Base-by-base conservation (phyloP, 1,139 yeast species). In the Yamadazyma dendronema region DNA sequence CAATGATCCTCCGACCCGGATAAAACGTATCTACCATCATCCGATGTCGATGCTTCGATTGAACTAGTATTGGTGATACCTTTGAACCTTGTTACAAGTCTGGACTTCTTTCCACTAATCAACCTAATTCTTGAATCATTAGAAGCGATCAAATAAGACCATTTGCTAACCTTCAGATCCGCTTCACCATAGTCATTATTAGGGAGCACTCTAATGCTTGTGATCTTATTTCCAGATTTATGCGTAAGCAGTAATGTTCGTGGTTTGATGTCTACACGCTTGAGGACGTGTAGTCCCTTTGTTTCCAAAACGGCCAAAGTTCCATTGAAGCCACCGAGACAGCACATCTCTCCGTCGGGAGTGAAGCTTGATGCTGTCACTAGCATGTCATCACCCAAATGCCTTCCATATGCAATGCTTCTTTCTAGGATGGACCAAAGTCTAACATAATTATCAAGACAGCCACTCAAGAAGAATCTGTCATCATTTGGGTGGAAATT, bases 401-500 rank as follows among this genome's bases (percentile, higher is more conserved):
- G 54, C 23, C 53, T 57, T 16, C 50, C 52, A 43, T 52, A 71
- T 0, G 74, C 62, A 19, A 69, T 61, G 11, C 49, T 50, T 7
- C 54, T 51, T 42, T 89, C 97, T 30, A 90, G 68, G 25, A 90
- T 81, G 3, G 92, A 84, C 95, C 96, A 87, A 16, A 90, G 62
- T 40, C 95, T 62, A n/a, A 87, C 72, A 30, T 76, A 70, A 44
- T 85, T 84, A 54, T 88, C 96, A 45, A 89, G 67, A 33, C 94
- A 84, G 2, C 96, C 95, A 45, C 90, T 82, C 3, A 85, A 59
- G 57, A 90, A 88, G 54, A 89, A 90, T 26, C 97, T 65, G 55
- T 90, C 97, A 61, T 90, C 97, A 2, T 67, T 67, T 1, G 95
- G 95, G 52, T 88, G 96, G 57, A 90, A 90, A 35, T 76, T 77